Percentiles rank a stretch among this genome's conserved stretches.
These are phyloP conservation scores for Dinochytrium kinnereticum DNA, from an alignment of 371 early-diverging fungal species.

Conservation along the genomic window DNA sequence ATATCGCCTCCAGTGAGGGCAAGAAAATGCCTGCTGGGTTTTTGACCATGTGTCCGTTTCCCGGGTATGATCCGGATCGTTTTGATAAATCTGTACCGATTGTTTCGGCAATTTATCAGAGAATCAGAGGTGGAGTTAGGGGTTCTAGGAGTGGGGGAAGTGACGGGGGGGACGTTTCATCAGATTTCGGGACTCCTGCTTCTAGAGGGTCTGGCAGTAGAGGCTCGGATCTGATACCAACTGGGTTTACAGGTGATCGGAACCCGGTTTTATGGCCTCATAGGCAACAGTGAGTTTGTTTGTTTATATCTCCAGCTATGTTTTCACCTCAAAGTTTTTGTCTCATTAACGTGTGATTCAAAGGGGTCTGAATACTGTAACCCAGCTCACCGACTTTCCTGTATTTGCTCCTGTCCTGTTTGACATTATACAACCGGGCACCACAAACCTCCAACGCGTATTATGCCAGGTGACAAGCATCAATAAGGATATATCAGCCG, in stretches of 20 bases:
- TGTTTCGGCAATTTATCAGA: constrained; percentile 49
- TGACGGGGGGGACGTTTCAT: background rate
- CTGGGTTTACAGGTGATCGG: constrained; percentile 43
- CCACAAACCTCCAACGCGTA: constrained; percentile 47
- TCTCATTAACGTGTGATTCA: too few relatives aligned
- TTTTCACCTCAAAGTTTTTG: too few relatives aligned
- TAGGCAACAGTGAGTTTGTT: constrained; percentile 42
- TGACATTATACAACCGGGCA: constrained; percentile 59
- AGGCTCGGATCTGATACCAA: constrained; percentile 21
- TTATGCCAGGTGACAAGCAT: constrained; percentile 50
- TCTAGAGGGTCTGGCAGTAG: background rate
- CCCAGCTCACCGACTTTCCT: constrained; percentile 53
- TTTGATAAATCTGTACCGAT: constrained; percentile 37
- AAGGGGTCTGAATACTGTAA: constrained; percentile 37
- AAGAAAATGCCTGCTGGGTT: constrained; percentile 48
- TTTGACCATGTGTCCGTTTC: constrained; percentile 47
- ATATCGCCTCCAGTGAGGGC: background rate
- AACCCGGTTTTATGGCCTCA: constrained; percentile 54
- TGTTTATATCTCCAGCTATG: background rate
- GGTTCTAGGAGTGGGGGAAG: constrained; percentile 5
- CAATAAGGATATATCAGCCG: constrained; percentile 54
- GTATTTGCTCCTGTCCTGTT: constrained; percentile 57
- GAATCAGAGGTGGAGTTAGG: background rate
- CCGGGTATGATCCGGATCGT: constrained; percentile 56
- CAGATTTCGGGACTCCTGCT: background rate